Evolutionary conservation across 306 rosid species (phyloP), one percentile per base, ranked within the genome.

Genomic region (Trifolium repens): DNA sequence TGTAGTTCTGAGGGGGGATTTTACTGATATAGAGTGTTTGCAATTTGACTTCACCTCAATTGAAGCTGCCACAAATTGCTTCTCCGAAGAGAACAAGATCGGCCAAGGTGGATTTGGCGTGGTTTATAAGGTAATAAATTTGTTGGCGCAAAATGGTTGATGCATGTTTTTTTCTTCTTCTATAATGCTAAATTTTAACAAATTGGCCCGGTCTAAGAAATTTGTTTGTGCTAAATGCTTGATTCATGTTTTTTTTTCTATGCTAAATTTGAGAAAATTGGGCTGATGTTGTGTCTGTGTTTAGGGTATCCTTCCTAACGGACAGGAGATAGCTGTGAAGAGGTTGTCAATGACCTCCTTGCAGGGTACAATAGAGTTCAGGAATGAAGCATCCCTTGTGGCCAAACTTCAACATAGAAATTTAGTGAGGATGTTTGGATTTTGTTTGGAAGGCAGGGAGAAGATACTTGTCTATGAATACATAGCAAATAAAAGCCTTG

Each of bases 91-190:
- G 2, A 81, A 83, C 70, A 84, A 61, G 70, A 64, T 84, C 32
- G 93, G 90, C 42, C 80, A 81, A 81, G 91, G 93, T 24, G 91
- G 89, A 67, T 89, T 83, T 79, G 91, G 91, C 37, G 86, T 64
- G 13, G 91, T 87, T 73, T 87, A 79, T 79, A 76, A 84, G 90
- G 93, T 81, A 71, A 3, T 34, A 67, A 67, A 24, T 17, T 46
- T 30, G 47, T 30, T 75, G 72, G 34, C 16, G 43, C 74, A 4
- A 75, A 27, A 27, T 46, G 26, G 6, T 61, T 42, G 39, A 35
- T 4, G 49, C 37, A 7, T 54, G 61, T 13, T 70, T 5, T 7
- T 65, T 49, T 39, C 1, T 22, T 22, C 35, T 32, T 32, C 35
- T 32, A 32, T 6, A 9, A 9, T 42, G 46, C 46, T 42, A 2